Conservation (phyloP, 202 grass and related monocot genomes). For the Carex arenaria region DNA sequence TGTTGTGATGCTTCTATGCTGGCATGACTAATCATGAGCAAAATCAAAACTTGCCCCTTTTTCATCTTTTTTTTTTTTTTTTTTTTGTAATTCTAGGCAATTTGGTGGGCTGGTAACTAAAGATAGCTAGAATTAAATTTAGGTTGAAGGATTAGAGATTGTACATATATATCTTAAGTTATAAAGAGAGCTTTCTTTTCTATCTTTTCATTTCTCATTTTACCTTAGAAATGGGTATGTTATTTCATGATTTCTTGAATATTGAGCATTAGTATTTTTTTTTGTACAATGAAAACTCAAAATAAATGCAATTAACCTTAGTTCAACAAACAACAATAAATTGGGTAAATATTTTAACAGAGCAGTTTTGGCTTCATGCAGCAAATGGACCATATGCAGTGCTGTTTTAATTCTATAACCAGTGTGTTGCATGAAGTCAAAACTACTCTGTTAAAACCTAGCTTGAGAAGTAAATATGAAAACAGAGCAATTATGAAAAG, state of each 20-base stretch:
- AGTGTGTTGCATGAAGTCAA: no score
- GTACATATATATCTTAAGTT: not conserved
- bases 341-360: not conserved
- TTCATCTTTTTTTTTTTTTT: not conserved
- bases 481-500: not conserved
- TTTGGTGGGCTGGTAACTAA: not conserved
- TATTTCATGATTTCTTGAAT: not conserved
- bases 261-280: not conserved
- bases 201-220: not conserved
- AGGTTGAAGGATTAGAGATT: not conserved
- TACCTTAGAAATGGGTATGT: not conserved
- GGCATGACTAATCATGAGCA: conserved; percentile 31
- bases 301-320: not conserved
- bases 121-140: conserved; percentile 2
- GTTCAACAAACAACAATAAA: not conserved
- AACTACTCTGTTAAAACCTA: no score
- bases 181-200: not conserved
- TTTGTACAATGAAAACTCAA: not conserved
- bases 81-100: not conserved
- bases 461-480: not conserved
- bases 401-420: no score
- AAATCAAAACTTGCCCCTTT: not conserved
- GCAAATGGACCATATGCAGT: no score
- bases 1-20: conserved; percentile 49
- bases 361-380: no score